Conservation (phyloP, 805 yeast species). For the Candida tallmaniae region DNA sequence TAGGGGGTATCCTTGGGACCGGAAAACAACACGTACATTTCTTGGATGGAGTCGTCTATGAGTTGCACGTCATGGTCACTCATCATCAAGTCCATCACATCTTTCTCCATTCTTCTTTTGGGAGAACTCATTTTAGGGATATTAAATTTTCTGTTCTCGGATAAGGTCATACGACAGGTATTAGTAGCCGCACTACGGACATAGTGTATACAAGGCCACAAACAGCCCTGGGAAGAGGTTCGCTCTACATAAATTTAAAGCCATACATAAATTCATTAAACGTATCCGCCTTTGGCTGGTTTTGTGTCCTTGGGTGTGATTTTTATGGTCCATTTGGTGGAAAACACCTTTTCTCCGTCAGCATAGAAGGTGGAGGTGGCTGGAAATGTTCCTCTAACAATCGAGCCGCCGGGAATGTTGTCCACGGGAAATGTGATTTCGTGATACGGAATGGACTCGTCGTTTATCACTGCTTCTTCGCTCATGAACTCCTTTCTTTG, state of each 20-base stretch:
- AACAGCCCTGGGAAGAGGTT: neutral
- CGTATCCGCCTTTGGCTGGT: conserved; percentile 10
- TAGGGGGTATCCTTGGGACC: conserved; percentile 87
- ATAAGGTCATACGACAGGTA: conserved; percentile 8
- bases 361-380: conserved; percentile 19
- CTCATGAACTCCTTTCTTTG: conserved; percentile 16
- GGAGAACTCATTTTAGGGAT: conserved; percentile 56
- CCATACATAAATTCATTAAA: neutral
- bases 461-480: conserved; percentile 17
- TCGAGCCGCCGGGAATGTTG: conserved; percentile 25
- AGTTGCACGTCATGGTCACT: conserved; percentile 86
- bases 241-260: no score
- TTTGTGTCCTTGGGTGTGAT: conserved; percentile 15
- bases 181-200: no score
- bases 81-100: conserved; percentile 95
- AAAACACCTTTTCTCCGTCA: conserved; percentile 14
- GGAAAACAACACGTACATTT: conserved; percentile 74
- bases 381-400: conserved; percentile 24
- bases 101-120: conserved; percentile 83
- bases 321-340: conserved; percentile 17
- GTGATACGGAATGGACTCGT: conserved; percentile 15
- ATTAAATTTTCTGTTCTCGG: conserved; percentile 4
- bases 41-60: conserved; percentile 74
- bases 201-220: no score
- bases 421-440: conserved; percentile 21